phyloP scores from a whole-genome alignment of 768 basidiomycete genomes.

The Hygrophoropsis aurantiaca region DNA sequence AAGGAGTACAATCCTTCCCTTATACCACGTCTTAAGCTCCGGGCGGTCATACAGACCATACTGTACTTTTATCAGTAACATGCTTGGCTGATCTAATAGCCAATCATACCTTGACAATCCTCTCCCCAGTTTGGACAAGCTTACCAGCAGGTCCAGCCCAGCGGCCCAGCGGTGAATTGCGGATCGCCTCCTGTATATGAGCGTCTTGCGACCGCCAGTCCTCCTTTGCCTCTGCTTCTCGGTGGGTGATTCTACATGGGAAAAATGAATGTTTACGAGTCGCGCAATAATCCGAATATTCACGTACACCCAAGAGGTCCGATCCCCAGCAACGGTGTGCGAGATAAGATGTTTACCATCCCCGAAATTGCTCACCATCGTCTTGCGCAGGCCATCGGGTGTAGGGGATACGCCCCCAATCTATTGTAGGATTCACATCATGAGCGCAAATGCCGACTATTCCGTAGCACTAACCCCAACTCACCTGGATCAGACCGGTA shows the following conservation, averaged over 20 bases:
- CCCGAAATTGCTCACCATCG: slow-evolving; percentile 36
- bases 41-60: slow-evolving; percentile 46
- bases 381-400: slow-evolving; percentile 13
- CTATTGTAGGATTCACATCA: slow-evolving; percentile 13
- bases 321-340: slow-evolving; percentile 30
- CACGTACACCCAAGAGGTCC: slow-evolving; percentile 39
- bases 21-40: slow-evolving; percentile 39
- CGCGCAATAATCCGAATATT: neutral
- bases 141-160: slow-evolving; percentile 18
- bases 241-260: slow-evolving; percentile 29
- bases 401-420: slow-evolving; percentile 35
- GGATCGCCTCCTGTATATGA: slow-evolving; percentile 17
- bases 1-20: slow-evolving; percentile 40
- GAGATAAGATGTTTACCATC: slow-evolving; percentile 37
- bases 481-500: slow-evolving; percentile 40
- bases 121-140: slow-evolving; percentile 12
- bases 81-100: neutral
- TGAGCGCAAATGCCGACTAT: too few relatives aligned
- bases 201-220: slow-evolving; percentile 40
- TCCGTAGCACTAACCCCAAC: neutral
- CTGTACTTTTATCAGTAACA: slow-evolving; percentile 20
- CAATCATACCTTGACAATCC: slow-evolving; percentile 14
- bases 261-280: neutral
- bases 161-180: slow-evolving; percentile 13
- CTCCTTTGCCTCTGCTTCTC: slow-evolving; percentile 39